These are phyloP conservation scores for Brassica juncea DNA, from an alignment of 345 rosid species.

Conservation along the genomic window DNA sequence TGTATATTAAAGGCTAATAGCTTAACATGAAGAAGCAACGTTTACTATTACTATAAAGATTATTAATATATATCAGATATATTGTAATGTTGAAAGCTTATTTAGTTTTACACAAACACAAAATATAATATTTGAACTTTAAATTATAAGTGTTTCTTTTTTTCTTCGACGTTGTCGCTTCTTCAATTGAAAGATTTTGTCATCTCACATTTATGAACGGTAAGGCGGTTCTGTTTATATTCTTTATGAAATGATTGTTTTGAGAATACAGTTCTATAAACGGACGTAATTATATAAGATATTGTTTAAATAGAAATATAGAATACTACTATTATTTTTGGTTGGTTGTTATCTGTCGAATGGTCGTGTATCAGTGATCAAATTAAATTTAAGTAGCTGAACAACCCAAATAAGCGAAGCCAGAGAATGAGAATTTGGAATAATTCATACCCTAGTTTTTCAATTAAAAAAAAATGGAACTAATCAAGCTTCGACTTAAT, in stretches of 20 bases:
- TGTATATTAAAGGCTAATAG: background rate
- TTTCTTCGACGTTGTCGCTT: too few species aligned
- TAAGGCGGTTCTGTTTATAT: background rate
- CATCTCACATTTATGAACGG: background rate
- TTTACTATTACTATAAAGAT: background rate
- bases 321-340: background rate
- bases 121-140: too few species aligned
- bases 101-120: background rate
- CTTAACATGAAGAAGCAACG: background rate
- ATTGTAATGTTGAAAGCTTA: background rate
- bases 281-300: background rate
- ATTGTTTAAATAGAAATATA: background rate
- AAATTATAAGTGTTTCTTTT: too few species aligned
- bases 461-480: background rate
- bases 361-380: background rate
- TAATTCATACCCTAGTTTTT: slow-evolving; percentile 9
- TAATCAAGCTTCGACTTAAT: slow-evolving; percentile 4
- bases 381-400: slow-evolving; percentile 12
- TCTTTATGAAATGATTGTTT: background rate
- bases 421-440: slow-evolving; percentile 9
- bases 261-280: background rate
- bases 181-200: too few species aligned
- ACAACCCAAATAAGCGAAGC: slow-evolving; percentile 1
- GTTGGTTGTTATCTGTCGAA: slow-evolving; percentile 22
- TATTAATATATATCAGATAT: background rate